Percentiles rank a stretch among this genome's conserved stretches.
Conservation (phyloP, 148 eudicot species). For the Nepenthes mirabilis region DNA sequence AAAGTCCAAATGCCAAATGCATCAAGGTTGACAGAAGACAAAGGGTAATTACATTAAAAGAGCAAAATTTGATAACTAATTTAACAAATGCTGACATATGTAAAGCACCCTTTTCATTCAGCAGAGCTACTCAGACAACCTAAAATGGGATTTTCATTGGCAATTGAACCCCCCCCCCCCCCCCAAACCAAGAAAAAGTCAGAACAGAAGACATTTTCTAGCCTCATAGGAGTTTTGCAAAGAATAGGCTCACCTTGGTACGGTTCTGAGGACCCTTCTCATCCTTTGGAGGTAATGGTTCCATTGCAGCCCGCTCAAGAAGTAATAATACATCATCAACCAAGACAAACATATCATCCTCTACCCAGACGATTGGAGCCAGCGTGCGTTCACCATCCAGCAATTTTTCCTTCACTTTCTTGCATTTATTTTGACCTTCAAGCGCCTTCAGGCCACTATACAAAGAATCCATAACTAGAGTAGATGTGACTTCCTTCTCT, state of each 20-base stretch:
- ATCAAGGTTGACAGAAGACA: no score
- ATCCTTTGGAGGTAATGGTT: conserved; percentile 87
- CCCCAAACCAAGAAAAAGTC: no score
- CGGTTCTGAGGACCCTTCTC: conserved; percentile 98
- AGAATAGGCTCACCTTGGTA: conserved; percentile 48
- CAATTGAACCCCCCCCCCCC: no score
- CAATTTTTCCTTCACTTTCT: conserved; percentile 43
- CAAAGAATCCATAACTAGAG: conserved; percentile 91
- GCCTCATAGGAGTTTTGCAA: no score
- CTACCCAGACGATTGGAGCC: conserved; percentile 56
- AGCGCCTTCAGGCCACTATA: conserved; percentile 95
- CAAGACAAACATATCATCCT: conserved; percentile 65
- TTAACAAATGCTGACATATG: no score
- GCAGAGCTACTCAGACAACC: no score
- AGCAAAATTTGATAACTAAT: no score
- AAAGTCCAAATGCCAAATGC: no score
- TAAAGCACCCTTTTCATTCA: no score
- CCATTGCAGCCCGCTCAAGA: conserved; percentile 76
- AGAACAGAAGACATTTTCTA: no score
- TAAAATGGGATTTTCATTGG: no score
- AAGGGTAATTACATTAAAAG: no score
- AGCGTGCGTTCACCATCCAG: conserved; percentile 55
- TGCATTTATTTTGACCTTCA: conserved; percentile 63
- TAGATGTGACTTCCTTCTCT: conserved; percentile 96
- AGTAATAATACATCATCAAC: conserved; percentile 74